Conservation (phyloP, 768 basidiomycete species). For the Podaxis pistillaris region DNA sequence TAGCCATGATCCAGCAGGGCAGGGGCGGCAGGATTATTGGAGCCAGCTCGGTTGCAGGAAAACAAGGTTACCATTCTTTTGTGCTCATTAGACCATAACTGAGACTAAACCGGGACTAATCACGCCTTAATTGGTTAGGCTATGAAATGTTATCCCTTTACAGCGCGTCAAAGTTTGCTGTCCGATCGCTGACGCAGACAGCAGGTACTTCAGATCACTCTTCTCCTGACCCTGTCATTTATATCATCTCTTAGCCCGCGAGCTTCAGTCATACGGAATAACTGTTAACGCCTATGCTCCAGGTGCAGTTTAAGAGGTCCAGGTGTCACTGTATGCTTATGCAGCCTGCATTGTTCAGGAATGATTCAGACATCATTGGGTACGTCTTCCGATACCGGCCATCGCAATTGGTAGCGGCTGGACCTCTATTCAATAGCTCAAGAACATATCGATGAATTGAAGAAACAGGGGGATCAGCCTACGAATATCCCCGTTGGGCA, state of each 20-base stretch:
- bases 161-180: slow-evolving; percentile 35
- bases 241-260: slow-evolving; percentile 25
- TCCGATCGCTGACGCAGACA: slow-evolving; percentile 37
- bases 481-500: background rate
- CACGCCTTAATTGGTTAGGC: background rate
- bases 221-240: background rate
- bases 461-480: background rate
- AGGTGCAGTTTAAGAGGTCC: slow-evolving; percentile 18
- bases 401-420: background rate
- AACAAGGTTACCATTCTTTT: slow-evolving; percentile 21
- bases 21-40: slow-evolving; percentile 57
- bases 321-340: background rate
- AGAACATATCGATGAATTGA: background rate
- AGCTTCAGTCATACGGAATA: slow-evolving; percentile 35
- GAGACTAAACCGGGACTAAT: background rate
- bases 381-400: background rate
- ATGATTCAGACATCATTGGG: background rate
- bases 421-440: background rate
- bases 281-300: slow-evolving; percentile 44
- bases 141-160: slow-evolving; percentile 23
- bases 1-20: slow-evolving; percentile 58
- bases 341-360: background rate
- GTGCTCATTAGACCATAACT: background rate
- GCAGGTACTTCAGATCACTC: slow-evolving; percentile 26
- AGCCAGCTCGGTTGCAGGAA: slow-evolving; percentile 29